A percentile compares a stretch with the other conserved stretches of the same genome.
Conservation (phyloP, 352 stramenopile species). For the Albugo candida region DNA sequence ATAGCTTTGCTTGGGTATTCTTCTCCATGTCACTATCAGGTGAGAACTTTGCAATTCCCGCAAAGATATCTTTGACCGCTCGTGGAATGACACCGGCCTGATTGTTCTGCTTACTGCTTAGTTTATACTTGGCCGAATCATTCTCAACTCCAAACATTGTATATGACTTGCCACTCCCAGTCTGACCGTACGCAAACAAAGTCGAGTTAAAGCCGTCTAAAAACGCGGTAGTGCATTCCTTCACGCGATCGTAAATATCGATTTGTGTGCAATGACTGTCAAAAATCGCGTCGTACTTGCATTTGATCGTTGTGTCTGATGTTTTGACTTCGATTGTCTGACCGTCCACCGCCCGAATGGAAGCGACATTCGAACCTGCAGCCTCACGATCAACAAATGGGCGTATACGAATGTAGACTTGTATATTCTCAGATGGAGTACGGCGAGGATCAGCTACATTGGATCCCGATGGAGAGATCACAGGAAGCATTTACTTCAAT, state of each 20-base stretch:
- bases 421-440: constrained; percentile 34
- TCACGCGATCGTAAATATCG: constrained; percentile 60
- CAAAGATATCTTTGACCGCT: constrained; percentile 78
- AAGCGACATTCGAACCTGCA: background rate
- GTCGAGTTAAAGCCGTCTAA: constrained; percentile 71
- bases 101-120: background rate
- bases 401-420: constrained; percentile 70
- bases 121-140: constrained; percentile 54
- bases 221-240: constrained; percentile 59
- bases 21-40: constrained; percentile 18
- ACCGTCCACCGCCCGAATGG: background rate
- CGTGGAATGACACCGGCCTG: constrained; percentile 69
- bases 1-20: constrained; percentile 25
- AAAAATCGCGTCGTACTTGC: constrained; percentile 64
- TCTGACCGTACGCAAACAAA: constrained; percentile 72
- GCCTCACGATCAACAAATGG: constrained; percentile 55
- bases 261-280: constrained; percentile 49
- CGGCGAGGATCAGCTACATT: too few species aligned
- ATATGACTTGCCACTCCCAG: constrained; percentile 70
- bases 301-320: constrained; percentile 49
- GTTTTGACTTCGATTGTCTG: constrained; percentile 65
- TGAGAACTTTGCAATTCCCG: constrained; percentile 16
- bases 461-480: too few species aligned
- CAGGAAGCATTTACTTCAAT: too few species aligned
- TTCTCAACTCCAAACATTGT: constrained; percentile 72